phyloP scores from a whole-genome alignment of 1,139 yeast genomes.

The Hemisphaericaspora lyxosophila region DNA sequence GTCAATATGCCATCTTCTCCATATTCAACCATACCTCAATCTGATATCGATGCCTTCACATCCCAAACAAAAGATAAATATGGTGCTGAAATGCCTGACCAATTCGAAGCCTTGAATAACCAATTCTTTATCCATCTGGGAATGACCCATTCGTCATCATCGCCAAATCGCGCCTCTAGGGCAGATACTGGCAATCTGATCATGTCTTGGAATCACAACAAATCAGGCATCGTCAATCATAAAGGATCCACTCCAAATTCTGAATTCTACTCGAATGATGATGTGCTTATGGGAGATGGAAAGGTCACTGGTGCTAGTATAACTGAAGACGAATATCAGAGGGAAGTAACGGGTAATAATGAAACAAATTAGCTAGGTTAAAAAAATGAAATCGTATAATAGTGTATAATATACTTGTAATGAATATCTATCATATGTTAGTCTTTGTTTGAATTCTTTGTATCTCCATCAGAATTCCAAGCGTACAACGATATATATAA shows the following conservation, averaged over 20 bases:
- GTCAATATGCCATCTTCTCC: constrained; percentile 50
- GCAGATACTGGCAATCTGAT: constrained; percentile 38
- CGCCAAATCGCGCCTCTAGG: constrained; percentile 38
- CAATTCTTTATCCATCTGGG: too few species aligned
- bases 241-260: constrained; percentile 33
- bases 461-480: too few species aligned
- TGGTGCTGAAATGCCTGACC: too few species aligned
- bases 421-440: constrained; percentile 3
- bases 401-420: constrained; percentile 3
- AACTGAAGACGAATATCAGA: background rate
- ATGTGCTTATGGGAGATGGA: constrained; percentile 12
- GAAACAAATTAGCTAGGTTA: constrained; percentile 5
- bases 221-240: constrained; percentile 15
- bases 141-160: constrained; percentile 17
- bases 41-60: constrained; percentile 3
- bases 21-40: constrained; percentile 8
- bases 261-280: constrained; percentile 35
- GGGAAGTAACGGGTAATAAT: background rate
- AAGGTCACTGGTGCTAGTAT: background rate
- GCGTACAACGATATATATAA: too few species aligned
- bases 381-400: too few species aligned
- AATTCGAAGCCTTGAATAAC: too few species aligned
- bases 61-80: background rate
- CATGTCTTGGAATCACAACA: constrained; percentile 28
- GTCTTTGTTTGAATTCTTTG: too few species aligned